These are phyloP conservation scores for Gloeopeniophorella convolvens DNA, from an alignment of 768 basidiomycete species.

Conservation along the genomic window DNA sequence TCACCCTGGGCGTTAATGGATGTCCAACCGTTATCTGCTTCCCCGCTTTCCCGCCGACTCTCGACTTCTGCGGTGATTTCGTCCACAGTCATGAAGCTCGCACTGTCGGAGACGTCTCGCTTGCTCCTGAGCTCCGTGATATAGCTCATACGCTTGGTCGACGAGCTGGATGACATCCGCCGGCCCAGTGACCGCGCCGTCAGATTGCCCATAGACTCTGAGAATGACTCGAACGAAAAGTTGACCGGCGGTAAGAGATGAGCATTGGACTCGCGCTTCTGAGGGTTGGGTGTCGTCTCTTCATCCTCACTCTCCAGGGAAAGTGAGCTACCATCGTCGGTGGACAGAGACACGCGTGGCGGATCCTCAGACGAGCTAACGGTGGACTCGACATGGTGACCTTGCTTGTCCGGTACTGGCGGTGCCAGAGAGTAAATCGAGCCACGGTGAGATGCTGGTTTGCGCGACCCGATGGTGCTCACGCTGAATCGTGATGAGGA, in stretches of 20 bases:
- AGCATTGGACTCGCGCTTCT: conserved; percentile 33
- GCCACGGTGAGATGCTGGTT: conserved; percentile 37
- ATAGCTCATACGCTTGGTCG: conserved; percentile 64
- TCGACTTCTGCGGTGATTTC: conserved; percentile 97
- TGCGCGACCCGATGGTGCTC: conserved; percentile 44
- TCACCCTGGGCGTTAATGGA: conserved; percentile 53
- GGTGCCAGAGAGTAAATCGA: conserved; percentile 40
- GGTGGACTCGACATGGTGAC: neutral
- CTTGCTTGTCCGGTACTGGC: conserved; percentile 25
- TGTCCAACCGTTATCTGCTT: conserved; percentile 61
- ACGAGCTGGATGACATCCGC: conserved; percentile 38
- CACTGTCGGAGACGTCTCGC: conserved; percentile 82
- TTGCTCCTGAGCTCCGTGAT: conserved; percentile 78
- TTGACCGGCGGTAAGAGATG: conserved; percentile 73
- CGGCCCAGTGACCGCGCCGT: conserved; percentile 29
- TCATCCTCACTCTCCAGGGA: conserved; percentile 51
- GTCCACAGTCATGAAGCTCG: conserved; percentile 90
- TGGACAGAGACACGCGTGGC: conserved; percentile 70
- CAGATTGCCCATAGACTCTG: conserved; percentile 66
- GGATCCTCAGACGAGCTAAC: conserved; percentile 37
- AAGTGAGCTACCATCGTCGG: conserved; percentile 61
- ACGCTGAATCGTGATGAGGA: conserved; percentile 55
- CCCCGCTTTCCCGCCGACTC: conserved; percentile 53
- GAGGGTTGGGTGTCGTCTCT: conserved; percentile 25
- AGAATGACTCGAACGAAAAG: conserved; percentile 70